Conservation (phyloP, 495 filamentous ascomycete species). For the Schizothecium vesticola region DNA sequence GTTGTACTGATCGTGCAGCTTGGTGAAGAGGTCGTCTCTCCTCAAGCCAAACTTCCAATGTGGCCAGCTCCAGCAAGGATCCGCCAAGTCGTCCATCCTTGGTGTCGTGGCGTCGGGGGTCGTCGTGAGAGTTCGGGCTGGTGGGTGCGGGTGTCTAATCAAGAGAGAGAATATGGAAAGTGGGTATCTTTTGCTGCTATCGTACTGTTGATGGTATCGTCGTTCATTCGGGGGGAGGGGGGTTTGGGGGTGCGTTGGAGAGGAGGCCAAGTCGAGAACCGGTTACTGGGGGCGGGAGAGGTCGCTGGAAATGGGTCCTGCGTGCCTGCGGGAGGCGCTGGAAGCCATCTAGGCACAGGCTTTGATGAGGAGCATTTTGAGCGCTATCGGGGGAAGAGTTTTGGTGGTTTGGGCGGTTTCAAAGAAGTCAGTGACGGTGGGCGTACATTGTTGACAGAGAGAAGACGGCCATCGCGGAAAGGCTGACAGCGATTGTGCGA, state of each 20-base stretch:
- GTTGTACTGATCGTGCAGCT: conserved; percentile 39
- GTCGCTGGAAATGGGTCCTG: conserved; percentile 10
- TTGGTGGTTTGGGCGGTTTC: conserved; percentile 13
- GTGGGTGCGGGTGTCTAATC: background rate
- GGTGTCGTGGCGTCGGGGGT: conserved; percentile 4
- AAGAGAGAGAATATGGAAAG: conserved; percentile 10
- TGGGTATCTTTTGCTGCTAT: conserved; percentile 13
- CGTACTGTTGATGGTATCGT: conserved; percentile 4
- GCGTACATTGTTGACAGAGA: conserved; percentile 6
- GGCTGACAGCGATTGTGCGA: conserved; percentile 6
- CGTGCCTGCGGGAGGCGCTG: conserved; percentile 18
- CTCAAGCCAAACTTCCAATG: conserved; percentile 46
- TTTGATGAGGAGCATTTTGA: conserved; percentile 23
- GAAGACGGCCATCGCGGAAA: conserved; percentile 11
- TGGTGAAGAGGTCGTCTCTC: conserved; percentile 35
- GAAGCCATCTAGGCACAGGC: conserved; percentile 32
- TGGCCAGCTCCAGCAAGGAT: conserved; percentile 39
- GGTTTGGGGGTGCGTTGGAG: conserved; percentile 8
- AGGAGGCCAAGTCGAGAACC: conserved; percentile 27
- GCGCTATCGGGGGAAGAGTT: conserved; percentile 5
- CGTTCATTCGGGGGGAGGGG: background rate
- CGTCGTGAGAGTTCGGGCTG: conserved; percentile 3
- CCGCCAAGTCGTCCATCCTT: conserved; percentile 42
- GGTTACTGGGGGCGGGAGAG: conserved; percentile 23
- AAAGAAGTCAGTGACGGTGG: conserved; percentile 4